Percentiles rank a stretch among this genome's conserved stretches.
Conservation (phyloP, 306 rosid genomes). For the Vicia faba region DNA sequence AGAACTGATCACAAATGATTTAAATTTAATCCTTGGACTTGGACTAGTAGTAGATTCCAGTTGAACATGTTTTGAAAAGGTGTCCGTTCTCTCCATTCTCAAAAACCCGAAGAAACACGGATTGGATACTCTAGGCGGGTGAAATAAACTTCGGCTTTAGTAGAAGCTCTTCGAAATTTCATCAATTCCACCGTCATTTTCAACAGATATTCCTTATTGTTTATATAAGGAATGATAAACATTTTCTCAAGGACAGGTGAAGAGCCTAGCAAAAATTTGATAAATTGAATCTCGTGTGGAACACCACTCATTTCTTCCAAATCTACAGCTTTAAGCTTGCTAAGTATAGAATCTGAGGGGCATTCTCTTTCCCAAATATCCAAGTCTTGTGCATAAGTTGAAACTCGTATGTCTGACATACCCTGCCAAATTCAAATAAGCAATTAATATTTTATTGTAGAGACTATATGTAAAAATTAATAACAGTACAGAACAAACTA, state of each 20-base stretch:
- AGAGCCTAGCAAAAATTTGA: constrained; percentile 66
- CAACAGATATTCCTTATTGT: constrained; percentile 50
- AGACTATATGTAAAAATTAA: background rate
- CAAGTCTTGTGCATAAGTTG: constrained; percentile 60
- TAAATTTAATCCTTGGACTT: too few species aligned
- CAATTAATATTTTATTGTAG: background rate
- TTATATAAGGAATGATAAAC: constrained; percentile 56
- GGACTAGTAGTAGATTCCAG: too few species aligned
- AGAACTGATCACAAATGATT: too few species aligned
- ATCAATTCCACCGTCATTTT: constrained; percentile 68
- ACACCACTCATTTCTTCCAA: constrained; percentile 74
- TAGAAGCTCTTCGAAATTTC: constrained; percentile 76
- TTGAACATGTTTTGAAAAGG: too few species aligned
- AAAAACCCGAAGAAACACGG: background rate
- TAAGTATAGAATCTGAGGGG: constrained; percentile 48
- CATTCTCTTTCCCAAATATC: constrained; percentile 70
- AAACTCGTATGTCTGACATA: constrained; percentile 54
- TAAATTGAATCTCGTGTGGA: constrained; percentile 77
- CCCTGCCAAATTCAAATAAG: constrained; percentile 51
- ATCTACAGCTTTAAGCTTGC: constrained; percentile 64
- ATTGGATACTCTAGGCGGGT: background rate
- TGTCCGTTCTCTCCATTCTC: background rate
- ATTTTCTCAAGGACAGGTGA: constrained; percentile 73
- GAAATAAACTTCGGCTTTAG: constrained; percentile 66
- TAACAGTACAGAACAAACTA: too few species aligned